Evolutionary conservation across 1,284 basidiomycete genomes (phyloP).

Genomic region (Cutaneotrichosporon sp.): DNA sequence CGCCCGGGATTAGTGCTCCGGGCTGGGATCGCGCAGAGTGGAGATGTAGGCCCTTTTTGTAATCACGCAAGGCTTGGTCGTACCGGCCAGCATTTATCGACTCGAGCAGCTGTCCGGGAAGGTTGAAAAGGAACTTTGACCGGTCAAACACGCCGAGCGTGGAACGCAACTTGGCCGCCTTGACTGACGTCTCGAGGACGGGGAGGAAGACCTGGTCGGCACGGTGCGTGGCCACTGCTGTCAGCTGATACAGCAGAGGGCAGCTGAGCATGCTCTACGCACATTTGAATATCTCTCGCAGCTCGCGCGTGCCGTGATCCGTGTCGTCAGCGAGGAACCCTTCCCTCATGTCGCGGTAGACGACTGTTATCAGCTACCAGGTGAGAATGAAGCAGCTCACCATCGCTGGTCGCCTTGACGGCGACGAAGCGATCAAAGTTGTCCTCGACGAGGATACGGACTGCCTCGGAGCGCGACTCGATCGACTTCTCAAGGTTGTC

Average conservation of each 20-base stretch:
- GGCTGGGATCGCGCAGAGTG: slow-evolving; percentile 68
- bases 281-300: slow-evolving; percentile 82
- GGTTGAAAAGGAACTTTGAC: slow-evolving; percentile 97
- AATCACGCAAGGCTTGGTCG: slow-evolving; percentile 88
- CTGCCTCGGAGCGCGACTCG: slow-evolving; percentile 84
- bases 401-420: slow-evolving; percentile 93
- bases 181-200: slow-evolving; percentile 90
- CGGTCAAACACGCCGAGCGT: slow-evolving; percentile 94
- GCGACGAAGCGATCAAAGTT: slow-evolving; percentile 98
- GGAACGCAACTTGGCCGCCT: slow-evolving; percentile 85
- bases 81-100: slow-evolving; percentile 73
- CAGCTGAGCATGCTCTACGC: slow-evolving; percentile 26
- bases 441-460: slow-evolving; percentile 90
- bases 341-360: slow-evolving; percentile 89
- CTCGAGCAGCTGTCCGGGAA: slow-evolving; percentile 87
- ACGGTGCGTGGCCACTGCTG: slow-evolving; percentile 63
- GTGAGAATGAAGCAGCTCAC: slow-evolving; percentile 50
- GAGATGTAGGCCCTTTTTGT: slow-evolving; percentile 93
- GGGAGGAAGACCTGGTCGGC: slow-evolving; percentile 95
- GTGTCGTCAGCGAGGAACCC: slow-evolving; percentile 69
- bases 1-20: slow-evolving; percentile 64
- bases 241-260: neutral
- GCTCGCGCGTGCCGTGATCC: slow-evolving; percentile 76
- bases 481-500: slow-evolving; percentile 66
- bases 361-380: slow-evolving; percentile 53